Base-by-base conservation (phyloP, 1,284 basidiomycete species). In the Microbotryum violaceum region DNA sequence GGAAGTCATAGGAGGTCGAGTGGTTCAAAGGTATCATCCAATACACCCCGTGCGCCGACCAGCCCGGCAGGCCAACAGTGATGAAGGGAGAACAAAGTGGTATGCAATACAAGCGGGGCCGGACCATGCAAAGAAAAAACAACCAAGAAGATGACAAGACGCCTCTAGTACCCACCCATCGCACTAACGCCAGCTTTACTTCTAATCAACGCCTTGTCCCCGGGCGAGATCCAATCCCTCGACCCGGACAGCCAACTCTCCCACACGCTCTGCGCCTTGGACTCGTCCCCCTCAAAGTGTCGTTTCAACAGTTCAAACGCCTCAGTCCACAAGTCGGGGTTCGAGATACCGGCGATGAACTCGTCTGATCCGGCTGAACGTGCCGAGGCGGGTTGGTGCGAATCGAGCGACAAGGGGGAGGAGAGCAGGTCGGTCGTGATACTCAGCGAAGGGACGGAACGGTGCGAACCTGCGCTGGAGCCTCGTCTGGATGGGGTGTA, bases 191-290 rank as follows among this genome's bases (percentile, higher is more conserved):
- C 70, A 4, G 66, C 65, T 45, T 54, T 47, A 29, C 73, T 72
- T 49, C 73, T 49, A 31, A 74, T 70, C 45, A 70, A 60, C 12
- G 73, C 73, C 63, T 73, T 73, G 33, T 72, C 64, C 21, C 57
- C 62, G 23, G 73, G 70, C 42, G 63, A 56, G 57, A 74, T 68
- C 67, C 68, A 73, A 37, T 71, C 71, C 53, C 68, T 66, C 37
- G 59, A 61, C 16, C 69, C 66, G 12, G 49, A 59, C 42, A 73
- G 59, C 71, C 72, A 72, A 23, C 56, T 62, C 58, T 74, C 73
- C 69, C 70, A 74, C 3, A 69, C 66, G 53, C 57, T 60, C 49
- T 65, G 58, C 12, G 69, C 64, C 44, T 70, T 62, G 21, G 55
- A 58, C 27, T 61, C 66, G 14, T 62, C 42, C 2, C 58, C 57